These are phyloP conservation scores for Cyberlindnera veronae DNA, from an alignment of 805 yeast genomes.

Conservation along the genomic window DNA sequence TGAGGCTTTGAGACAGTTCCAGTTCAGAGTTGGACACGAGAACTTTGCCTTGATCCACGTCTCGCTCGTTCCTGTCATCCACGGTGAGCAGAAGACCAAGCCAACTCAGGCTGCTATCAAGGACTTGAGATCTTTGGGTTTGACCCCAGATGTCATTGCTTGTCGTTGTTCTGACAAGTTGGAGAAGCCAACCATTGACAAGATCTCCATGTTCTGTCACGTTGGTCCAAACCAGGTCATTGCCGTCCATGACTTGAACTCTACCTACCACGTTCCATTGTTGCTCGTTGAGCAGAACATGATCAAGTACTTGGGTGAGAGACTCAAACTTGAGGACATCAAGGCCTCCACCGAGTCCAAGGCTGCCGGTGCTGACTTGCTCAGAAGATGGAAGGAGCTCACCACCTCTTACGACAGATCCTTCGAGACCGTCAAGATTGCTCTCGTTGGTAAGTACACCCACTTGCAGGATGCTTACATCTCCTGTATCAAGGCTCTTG, in stretches of 20 bases:
- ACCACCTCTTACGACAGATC: constrained; percentile 81
- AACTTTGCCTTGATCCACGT: constrained; percentile 96
- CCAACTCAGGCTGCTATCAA: constrained; percentile 99
- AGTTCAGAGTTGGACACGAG: constrained; percentile 91
- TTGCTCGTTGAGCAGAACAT: constrained; percentile 83
- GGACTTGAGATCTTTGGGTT: constrained; percentile 92
- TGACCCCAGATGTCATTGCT: constrained; percentile 95
- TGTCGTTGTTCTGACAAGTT: constrained; percentile 89
- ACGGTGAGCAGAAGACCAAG: constrained; percentile 98
- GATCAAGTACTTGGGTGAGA: constrained; percentile 65
- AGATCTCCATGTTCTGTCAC: constrained; percentile 98
- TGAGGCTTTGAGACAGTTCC: constrained; percentile 98
- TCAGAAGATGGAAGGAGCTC: constrained; percentile 74
- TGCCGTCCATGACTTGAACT: constrained; percentile 94
- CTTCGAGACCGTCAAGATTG: constrained; percentile 85
- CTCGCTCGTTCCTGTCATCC: constrained; percentile 94
- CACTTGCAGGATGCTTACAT: constrained; percentile 92
- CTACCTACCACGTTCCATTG: constrained; percentile 96
- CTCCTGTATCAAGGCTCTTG: constrained; percentile 92
- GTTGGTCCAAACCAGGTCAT: constrained; percentile 98
- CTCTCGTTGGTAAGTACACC: constrained; percentile 96
- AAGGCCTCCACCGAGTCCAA: constrained; percentile 46
- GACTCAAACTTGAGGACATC: constrained; percentile 57
- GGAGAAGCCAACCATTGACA: constrained; percentile 82
- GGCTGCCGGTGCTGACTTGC: constrained; percentile 63